These are phyloP conservation scores for Eucommia ulmoides DNA, from an alignment of 257 asterid genomes.

Conservation along the genomic window DNA sequence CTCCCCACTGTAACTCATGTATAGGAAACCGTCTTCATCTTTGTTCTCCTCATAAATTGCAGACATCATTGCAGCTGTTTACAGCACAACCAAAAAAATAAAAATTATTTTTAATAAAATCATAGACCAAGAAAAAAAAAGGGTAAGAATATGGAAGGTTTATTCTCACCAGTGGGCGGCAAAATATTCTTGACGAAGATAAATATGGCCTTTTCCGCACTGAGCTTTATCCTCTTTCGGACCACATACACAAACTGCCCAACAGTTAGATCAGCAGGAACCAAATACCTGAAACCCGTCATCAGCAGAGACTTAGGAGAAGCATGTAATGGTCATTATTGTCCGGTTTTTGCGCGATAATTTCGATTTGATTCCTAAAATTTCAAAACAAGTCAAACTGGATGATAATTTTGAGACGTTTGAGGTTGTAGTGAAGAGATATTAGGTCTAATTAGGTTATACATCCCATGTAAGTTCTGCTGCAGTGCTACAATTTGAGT, in stretches of 20 bases:
- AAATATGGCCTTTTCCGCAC: slow-evolving; percentile 97
- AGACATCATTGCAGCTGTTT: slow-evolving; percentile 75
- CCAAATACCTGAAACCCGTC: slow-evolving; percentile 52
- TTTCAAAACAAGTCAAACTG: too few species aligned
- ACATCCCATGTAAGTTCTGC: too few species aligned
- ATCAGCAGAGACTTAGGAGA: neutral
- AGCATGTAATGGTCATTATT: too few species aligned
- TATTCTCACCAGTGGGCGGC: slow-evolving; percentile 83
- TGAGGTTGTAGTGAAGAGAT: too few species aligned
- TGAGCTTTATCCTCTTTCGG: slow-evolving; percentile 93
- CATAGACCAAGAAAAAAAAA: neutral
- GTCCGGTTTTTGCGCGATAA: too few species aligned
- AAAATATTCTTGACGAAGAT: slow-evolving; percentile 90
- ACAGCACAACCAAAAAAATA: neutral
- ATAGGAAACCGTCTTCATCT: slow-evolving; percentile 71
- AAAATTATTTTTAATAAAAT: too few species aligned
- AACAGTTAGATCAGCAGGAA: slow-evolving; percentile 95
- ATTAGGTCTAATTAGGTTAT: too few species aligned
- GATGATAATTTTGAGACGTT: too few species aligned
- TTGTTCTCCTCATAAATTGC: slow-evolving; percentile 61
- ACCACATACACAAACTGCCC: slow-evolving; percentile 97
- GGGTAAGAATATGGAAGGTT: slow-evolving; percentile 4
- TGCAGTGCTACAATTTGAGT: too few species aligned
- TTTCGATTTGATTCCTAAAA: too few species aligned
- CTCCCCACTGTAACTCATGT: slow-evolving; percentile 81